Evolutionary conservation across 1,284 basidiomycete genomes (phyloP), one percentile per base, ranked within the genome.

Genomic region (Fomitopsis schrenkii): DNA sequence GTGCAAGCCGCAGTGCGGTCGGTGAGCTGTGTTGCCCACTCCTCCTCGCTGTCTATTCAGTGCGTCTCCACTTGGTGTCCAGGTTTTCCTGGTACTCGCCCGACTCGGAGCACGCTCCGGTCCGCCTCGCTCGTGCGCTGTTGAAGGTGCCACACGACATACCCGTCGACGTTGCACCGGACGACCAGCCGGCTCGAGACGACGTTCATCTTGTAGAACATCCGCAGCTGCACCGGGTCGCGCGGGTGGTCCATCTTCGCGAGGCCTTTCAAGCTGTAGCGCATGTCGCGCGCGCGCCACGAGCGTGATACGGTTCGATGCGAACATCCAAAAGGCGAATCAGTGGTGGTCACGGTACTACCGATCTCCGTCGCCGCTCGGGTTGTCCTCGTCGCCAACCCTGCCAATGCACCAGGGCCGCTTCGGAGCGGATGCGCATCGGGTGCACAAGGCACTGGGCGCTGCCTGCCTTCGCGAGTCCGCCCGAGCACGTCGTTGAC

Each of bases 241-340:
- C 67, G 58, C 28, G 22, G 22, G 22, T 22, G 22, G 22, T 22
- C 22, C 22, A 22, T 22, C 22, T 22, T 22, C 22, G 22, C 22
- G 22, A 22, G 22, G 22, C 22, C 22, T 22, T 22, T 22, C 22
- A 22, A 22, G 22, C 22, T 22, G 22, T 22, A 22, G 22, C 1
- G 22, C 22, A 22, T 22, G 22, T 22, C 22, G 22, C 22, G 22
- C 22, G 17, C 64, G 62, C 5, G 68, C 56, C 17, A 62, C 66
- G 45, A 63, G 59, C 52, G 65, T 61, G 60, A 71, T 65, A 35
- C 72, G 64, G 61, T 72, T 70, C 44, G 71, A 65, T 26, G 73
- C 73, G 62, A 73, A 72, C 71, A 74, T 73, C 71, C 71, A 73
- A 28, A 72, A 45, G 7, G 70, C 69, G 68, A 22, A 22, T 22